phyloP scores from a whole-genome alignment of 495 filamentous ascomycete species.

The Astrothelium subdiscretum region DNA sequence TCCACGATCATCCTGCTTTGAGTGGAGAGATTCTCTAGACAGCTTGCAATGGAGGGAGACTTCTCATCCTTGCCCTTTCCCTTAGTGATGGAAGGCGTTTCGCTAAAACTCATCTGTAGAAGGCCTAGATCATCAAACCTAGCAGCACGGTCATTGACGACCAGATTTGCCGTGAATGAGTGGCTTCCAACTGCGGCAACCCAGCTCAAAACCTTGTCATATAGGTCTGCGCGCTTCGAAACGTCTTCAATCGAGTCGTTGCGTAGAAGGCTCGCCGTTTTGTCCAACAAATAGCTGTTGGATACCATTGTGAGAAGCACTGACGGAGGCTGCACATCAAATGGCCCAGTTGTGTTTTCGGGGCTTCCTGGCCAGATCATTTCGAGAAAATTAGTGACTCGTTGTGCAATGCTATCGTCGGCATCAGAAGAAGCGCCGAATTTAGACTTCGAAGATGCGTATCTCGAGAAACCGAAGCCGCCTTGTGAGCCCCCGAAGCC shows the following conservation, averaged over 20 bases:
- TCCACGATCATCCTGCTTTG: constrained; percentile 23
- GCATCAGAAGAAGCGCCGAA: background rate
- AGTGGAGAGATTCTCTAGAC: constrained; percentile 19
- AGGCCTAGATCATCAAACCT: constrained; percentile 15
- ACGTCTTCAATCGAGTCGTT: constrained; percentile 29
- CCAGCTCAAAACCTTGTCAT: constrained; percentile 20
- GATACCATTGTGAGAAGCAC: constrained; percentile 18
- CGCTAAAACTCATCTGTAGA: constrained; percentile 3
- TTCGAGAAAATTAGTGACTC: constrained; percentile 7
- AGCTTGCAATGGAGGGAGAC: constrained; percentile 12
- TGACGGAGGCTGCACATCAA: constrained; percentile 16
- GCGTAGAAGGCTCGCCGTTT: constrained; percentile 21
- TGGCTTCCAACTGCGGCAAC: constrained; percentile 13
- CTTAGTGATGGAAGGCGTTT: background rate
- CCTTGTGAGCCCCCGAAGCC: background rate
- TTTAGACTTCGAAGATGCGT: background rate
- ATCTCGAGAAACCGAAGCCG: background rate
- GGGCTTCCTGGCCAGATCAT: constrained; percentile 13
- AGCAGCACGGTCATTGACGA: constrained; percentile 11
- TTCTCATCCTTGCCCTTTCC: constrained; percentile 7
- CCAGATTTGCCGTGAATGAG: constrained; percentile 6
- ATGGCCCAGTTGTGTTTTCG: background rate
- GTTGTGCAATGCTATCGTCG: constrained; percentile 11
- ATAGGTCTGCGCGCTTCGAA: constrained; percentile 19
- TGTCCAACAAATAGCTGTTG: constrained; percentile 20